phyloP scores from a whole-genome alignment of 1,284 basidiomycete genomes.

The Ceratobasidium sp. region DNA sequence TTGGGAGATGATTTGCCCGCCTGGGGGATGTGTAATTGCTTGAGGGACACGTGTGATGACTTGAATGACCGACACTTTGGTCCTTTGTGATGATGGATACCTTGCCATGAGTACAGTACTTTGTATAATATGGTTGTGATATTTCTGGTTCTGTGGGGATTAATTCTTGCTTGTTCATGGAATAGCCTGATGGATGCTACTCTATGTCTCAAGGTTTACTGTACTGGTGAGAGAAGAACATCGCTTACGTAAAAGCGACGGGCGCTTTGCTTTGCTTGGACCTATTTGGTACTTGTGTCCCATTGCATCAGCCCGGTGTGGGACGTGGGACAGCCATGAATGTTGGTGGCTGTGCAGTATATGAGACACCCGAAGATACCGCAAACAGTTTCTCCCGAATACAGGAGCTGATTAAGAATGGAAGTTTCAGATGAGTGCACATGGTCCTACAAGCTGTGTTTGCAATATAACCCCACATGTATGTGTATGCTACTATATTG shows the following conservation, averaged over 20 bases:
- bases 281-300: conserved; percentile 8
- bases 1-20: conserved; percentile 39
- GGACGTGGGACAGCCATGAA: conserved; percentile 16
- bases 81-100: background rate
- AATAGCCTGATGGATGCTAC: no score
- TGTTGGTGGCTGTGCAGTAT: conserved; percentile 3
- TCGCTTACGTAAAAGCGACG: conserved; percentile 16
- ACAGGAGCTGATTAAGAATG: background rate
- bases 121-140: conserved; percentile 10
- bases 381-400: background rate
- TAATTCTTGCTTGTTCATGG: no score
- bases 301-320: background rate
- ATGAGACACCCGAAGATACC: background rate
- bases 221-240: conserved; percentile 1
- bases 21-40: conserved; percentile 38
- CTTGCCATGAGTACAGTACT: conserved; percentile 16
- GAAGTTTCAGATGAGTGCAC: no score
- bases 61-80: background rate
- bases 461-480: background rate
- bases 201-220: no score
- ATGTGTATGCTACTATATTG: no score
- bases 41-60: conserved; percentile 11
- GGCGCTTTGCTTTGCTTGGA: conserved; percentile 9
- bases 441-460: no score
- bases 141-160: no score